Conservation (phyloP, 73 alveolate genomes). For the Paramecium sexaurelia region DNA sequence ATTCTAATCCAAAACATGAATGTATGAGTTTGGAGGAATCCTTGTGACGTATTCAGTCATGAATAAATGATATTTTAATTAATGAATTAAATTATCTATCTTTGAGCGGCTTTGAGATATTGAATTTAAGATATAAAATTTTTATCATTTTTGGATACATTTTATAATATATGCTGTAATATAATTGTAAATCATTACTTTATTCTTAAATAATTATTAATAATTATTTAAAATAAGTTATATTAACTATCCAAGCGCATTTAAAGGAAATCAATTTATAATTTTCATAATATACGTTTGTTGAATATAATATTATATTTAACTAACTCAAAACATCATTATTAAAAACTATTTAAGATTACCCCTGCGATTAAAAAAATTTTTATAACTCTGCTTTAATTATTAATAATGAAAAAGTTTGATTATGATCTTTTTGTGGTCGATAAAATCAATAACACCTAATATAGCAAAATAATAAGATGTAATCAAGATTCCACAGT, state of each 20-base stretch:
- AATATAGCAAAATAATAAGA: background rate
- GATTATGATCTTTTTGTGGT: background rate
- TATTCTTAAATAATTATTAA: background rate
- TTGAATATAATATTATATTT: background rate
- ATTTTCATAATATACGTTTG: background rate
- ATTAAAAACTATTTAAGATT: no score
- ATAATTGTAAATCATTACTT: background rate
- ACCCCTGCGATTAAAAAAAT: background rate
- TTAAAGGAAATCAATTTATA: background rate
- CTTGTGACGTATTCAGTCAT: slow-evolving; percentile 67
- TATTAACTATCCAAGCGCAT: background rate
- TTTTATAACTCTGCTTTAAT: background rate
- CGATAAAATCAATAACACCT: background rate
- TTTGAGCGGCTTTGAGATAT: background rate
- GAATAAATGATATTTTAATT: background rate
- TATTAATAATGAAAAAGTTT: background rate
- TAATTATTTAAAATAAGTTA: background rate
- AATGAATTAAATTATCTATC: background rate
- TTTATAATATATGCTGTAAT: background rate
- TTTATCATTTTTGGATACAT: background rate
- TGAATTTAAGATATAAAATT: background rate
- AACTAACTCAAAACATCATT: no score
- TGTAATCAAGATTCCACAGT: background rate
- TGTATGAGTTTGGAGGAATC: slow-evolving; percentile 70
- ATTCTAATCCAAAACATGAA: slow-evolving; percentile 72